Evolutionary conservation across 768 basidiomycete species (phyloP).

Genomic region (Naganishia vaughanmartiniae): DNA sequence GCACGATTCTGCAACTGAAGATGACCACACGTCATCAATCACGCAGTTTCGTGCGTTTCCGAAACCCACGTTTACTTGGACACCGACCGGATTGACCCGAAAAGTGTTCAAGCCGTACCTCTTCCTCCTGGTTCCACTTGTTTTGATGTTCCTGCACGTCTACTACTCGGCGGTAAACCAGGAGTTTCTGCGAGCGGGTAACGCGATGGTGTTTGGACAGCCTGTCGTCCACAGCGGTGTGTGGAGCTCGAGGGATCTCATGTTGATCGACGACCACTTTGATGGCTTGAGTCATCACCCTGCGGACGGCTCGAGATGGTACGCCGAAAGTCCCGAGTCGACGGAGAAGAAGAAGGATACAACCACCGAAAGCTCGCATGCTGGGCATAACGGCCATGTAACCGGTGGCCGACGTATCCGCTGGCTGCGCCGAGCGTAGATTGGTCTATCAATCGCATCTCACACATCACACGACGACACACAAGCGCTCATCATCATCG

Average conservation of each 20-base stretch:
- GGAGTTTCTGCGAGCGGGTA: constrained; percentile 16
- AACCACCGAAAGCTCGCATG: neutral
- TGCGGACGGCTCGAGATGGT: neutral
- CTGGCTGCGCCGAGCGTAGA: neutral
- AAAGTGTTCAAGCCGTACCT: constrained; percentile 13
- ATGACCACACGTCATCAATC: neutral
- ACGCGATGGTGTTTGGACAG: constrained; percentile 21
- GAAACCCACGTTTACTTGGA: neutral
- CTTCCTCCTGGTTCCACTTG: constrained; percentile 20
- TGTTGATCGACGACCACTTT: constrained; percentile 18
- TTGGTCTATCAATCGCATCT: neutral
- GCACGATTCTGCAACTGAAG: neutral
- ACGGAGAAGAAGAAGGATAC: neutral
- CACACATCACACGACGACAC: too few relatives aligned
- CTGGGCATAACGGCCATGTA: neutral
- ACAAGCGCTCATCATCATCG: neutral
- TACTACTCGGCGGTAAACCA: constrained; percentile 12
- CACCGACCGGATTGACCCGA: neutral
- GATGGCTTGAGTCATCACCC: neutral
- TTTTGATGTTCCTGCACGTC: constrained; percentile 16
- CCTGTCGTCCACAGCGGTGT: neutral
- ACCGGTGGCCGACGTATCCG: neutral
- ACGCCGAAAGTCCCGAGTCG: neutral
- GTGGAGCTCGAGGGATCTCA: constrained; percentile 9
- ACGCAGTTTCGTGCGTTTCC: constrained; percentile 18